Evolutionary conservation across 768 basidiomycete genomes (phyloP).

Genomic region (Serendipita sp.): DNA sequence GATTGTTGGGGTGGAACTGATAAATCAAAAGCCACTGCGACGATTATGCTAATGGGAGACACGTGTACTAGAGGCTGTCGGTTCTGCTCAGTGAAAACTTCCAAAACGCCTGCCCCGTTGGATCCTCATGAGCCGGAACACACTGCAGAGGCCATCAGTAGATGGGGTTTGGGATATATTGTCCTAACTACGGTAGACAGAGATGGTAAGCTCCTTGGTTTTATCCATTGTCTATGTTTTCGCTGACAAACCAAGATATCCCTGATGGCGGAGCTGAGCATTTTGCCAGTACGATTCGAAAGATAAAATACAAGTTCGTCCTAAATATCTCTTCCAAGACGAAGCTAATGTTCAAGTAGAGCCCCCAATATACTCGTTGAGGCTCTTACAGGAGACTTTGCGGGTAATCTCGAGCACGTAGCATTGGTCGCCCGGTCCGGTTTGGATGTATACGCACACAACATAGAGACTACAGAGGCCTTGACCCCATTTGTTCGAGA

Average conservation of each 20-base stretch:
- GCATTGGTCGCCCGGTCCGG: conserved; percentile 79
- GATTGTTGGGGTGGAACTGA: conserved; percentile 92
- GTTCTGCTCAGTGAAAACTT: conserved; percentile 96
- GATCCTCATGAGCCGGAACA: conserved; percentile 96
- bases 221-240: not conserved
- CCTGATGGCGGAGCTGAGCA: conserved; percentile 83
- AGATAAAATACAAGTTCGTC: conserved; percentile 87
- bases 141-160: conserved; percentile 92
- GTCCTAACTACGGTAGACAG: conserved; percentile 93
- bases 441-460: conserved; percentile 95
- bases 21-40: conserved; percentile 79
- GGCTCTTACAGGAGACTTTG: conserved; percentile 90
- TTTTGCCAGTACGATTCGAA: conserved; percentile 87
- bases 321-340: not conserved
- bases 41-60: conserved; percentile 99
- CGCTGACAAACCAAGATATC: conserved; percentile 41
- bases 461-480: conserved; percentile 89
- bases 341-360: conserved; percentile 23
- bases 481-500: conserved; percentile 92
- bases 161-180: conserved; percentile 97
- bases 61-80: conserved; percentile 95
- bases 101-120: conserved; percentile 67
- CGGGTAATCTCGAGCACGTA: conserved; percentile 57
- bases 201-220: conserved; percentile 46
- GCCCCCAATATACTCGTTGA: conserved; percentile 93